Evolutionary conservation across 805 yeast genomes (phyloP).

Genomic region (Starmera pachycereana): DNA sequence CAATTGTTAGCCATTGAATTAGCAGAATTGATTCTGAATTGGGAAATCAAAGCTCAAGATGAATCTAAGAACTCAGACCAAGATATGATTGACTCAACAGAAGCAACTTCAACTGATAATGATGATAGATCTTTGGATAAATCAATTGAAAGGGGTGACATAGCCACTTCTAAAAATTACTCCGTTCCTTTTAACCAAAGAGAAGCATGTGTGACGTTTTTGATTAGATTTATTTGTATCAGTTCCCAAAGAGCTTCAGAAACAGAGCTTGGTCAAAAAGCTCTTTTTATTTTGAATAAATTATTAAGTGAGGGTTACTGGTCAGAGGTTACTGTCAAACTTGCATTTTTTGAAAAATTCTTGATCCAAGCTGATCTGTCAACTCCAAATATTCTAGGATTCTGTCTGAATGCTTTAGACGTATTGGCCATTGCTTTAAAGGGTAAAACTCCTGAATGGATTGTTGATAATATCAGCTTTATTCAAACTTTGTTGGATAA

Average conservation of each 20-base stretch:
- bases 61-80: conserved; percentile 3
- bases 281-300: conserved; percentile 66
- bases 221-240: conserved; percentile 81
- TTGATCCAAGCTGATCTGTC: conserved; percentile 67
- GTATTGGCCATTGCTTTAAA: conserved; percentile 77
- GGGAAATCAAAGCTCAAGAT: conserved; percentile 57
- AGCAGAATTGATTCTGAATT: conserved; percentile 72
- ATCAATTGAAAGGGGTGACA: conserved; percentile 20
- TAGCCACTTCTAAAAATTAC: conserved; percentile 39
- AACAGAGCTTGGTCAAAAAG: conserved; percentile 70
- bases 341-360: conserved; percentile 82
- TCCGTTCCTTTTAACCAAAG: conserved; percentile 67
- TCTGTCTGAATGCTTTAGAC: conserved; percentile 83
- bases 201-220: conserved; percentile 83
- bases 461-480: conserved; percentile 55
- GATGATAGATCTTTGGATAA: no score
- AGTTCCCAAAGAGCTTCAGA: conserved; percentile 80
- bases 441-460: conserved; percentile 73
- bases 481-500: conserved; percentile 71
- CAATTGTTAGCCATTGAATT: conserved; percentile 82
- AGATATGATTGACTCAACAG: no score
- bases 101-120: no score
- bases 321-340: conserved; percentile 83
- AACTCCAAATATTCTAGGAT: conserved; percentile 58
- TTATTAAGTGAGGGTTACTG: conserved; percentile 66